phyloP scores from a whole-genome alignment of 164 flowering plant genomes.

The Aristolochia fimbriata region DNA sequence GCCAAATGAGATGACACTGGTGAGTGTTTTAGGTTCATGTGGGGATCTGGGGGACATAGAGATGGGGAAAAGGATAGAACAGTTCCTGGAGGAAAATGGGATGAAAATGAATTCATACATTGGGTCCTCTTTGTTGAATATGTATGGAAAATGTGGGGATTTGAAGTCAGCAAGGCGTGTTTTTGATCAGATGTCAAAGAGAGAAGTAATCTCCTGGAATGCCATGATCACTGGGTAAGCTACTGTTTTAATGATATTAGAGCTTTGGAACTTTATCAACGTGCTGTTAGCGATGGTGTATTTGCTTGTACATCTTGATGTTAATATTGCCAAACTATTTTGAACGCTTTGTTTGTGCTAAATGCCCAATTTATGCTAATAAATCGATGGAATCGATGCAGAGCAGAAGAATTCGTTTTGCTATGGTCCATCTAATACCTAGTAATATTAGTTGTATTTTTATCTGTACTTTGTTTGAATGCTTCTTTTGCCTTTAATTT shows the following conservation, averaged over 20 bases:
- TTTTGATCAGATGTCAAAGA: slow-evolving; percentile 38
- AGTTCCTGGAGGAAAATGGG: slow-evolving; percentile 16
- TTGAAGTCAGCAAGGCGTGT: slow-evolving; percentile 46
- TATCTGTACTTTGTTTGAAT: too few relatives aligned
- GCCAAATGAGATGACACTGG: slow-evolving; percentile 35
- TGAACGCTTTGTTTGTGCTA: too few relatives aligned
- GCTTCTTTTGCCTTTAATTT: too few relatives aligned
- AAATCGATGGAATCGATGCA: too few relatives aligned
- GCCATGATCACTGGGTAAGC: slow-evolving; percentile 60
- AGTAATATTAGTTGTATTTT: too few relatives aligned
- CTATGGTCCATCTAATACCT: too few relatives aligned
- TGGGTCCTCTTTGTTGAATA: slow-evolving; percentile 50
- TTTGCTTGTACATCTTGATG: too few relatives aligned
- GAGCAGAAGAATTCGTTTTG: too few relatives aligned
- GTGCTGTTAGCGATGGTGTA: too few relatives aligned
- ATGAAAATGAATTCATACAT: slow-evolving; percentile 27
- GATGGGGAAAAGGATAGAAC: slow-evolving; percentile 32
- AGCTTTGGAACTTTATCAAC: too few relatives aligned
- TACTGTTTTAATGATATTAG: not conserved
- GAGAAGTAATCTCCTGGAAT: slow-evolving; percentile 58
- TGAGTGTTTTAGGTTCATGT: slow-evolving; percentile 33
- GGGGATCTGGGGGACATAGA: slow-evolving; percentile 37
- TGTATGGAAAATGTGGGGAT: slow-evolving; percentile 71
- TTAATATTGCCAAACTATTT: too few relatives aligned
- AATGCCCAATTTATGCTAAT: too few relatives aligned